Evolutionary conservation across 2,329 filamentous ascomycete genomes (phyloP), one percentile per base, ranked within the genome.

Genomic region (Raffaelea arxii): DNA sequence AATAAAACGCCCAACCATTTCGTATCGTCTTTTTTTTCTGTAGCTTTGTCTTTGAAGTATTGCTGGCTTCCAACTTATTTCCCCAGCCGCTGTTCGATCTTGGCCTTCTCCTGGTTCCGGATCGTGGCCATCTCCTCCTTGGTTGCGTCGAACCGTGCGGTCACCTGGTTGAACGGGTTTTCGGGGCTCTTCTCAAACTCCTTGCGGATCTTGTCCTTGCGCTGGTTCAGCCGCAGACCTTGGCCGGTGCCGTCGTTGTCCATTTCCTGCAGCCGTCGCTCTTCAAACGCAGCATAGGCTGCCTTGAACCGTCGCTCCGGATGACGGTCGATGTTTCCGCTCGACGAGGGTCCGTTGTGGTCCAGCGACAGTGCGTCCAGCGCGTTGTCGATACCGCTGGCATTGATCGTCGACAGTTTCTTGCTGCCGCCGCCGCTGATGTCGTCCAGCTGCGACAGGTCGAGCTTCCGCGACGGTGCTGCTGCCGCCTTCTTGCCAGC

Each of bases 111-210:
- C 46, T 73, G 64, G 37, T 79, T 69, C 60, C 71, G 77, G 49
- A 90, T 67, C 42, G 77, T 72, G 42, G 72, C 72, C 39, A 95
- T 58, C 58, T 98, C 91, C 4, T 88, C 86, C 65, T 78, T 84
- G 21, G 75, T 77, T 46, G 86, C 78, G 65, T 98, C 86, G 66
- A 88, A 94, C 3, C 72, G 65, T 2, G 80, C 86, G 44, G 71
- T 78, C 16, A 83, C 81, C 68, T 94, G 87, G 68, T 95, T 95
- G 69, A 94, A 92, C 14, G 92, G 92, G 64, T 98, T 98, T 57
- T 97, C 91, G 2, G 86, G 83, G 59, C 85, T 86, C 72, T 88
- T 94, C 65, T 94, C 85, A 64, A 97, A 98, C 69, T 97, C 92
- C 72, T 94, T 94, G 52, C 78, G 68, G 55, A 94, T 86, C 59